Conservation (phyloP, 2,329 filamentous ascomycete genomes). For the Penicillium occitanis region DNA sequence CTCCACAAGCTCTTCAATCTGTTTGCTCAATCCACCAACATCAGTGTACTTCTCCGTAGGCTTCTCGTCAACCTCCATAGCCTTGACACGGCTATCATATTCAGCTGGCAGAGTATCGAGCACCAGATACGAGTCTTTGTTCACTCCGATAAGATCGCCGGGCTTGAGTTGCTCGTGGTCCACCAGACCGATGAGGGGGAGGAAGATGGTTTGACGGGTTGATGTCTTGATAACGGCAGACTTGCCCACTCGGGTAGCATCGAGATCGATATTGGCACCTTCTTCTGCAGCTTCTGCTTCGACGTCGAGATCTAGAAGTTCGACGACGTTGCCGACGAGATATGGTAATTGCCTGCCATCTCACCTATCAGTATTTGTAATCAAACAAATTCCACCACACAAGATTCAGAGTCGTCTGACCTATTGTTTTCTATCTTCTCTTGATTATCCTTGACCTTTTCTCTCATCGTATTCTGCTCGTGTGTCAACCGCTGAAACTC, state of each 20-base stretch:
- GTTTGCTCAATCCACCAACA: conserved; percentile 95
- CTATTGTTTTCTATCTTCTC: conserved; percentile 99
- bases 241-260: conserved; percentile 94
- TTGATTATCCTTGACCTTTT: conserved; percentile 98
- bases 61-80: conserved; percentile 99
- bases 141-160: conserved; percentile 93
- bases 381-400: not conserved
- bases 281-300: conserved; percentile 95
- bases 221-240: conserved; percentile 99
- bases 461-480: conserved; percentile 92
- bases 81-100: conserved; percentile 98
- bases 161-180: conserved; percentile 95
- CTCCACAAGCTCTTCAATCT: conserved; percentile 98
- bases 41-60: conserved; percentile 98
- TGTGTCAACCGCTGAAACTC: conserved; percentile 91
- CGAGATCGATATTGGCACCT: conserved; percentile 96
- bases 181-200: conserved; percentile 93
- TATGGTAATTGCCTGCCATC: conserved; percentile 83
- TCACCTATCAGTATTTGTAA: conserved; percentile 11
- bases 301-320: conserved; percentile 93
- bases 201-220: conserved; percentile 96
- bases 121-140: conserved; percentile 98
- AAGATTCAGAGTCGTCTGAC: conserved; percentile 55
- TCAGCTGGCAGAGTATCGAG: conserved; percentile 95
- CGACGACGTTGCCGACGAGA: conserved; percentile 96